Percentiles rank a stretch among this genome's conserved stretches.
These are phyloP conservation scores for Fusarium duplospermum DNA, from an alignment of 2,329 filamentous ascomycete genomes.

Conservation along the genomic window DNA sequence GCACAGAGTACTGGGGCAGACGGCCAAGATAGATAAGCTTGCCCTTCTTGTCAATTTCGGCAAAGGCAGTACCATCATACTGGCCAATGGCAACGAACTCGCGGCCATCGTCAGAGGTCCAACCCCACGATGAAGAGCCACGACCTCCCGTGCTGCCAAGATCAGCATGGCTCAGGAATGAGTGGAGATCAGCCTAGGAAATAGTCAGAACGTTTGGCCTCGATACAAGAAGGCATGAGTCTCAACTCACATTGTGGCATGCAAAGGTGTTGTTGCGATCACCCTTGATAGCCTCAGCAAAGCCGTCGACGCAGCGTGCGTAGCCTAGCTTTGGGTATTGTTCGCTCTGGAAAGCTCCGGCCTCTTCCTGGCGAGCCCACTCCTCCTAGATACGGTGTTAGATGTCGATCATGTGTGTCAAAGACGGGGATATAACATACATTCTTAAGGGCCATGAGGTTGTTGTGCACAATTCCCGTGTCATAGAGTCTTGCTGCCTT, in stretches of 20 bases:
- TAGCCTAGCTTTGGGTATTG: slow-evolving; percentile 53
- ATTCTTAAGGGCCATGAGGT: slow-evolving; percentile 32
- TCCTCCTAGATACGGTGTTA: slow-evolving; percentile 37
- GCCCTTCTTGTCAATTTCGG: slow-evolving; percentile 58
- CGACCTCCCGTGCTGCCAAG: slow-evolving; percentile 58
- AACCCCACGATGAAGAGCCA: slow-evolving; percentile 58
- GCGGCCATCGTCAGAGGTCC: slow-evolving; percentile 59
- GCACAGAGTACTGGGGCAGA: slow-evolving; percentile 55
- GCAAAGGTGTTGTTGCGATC: slow-evolving; percentile 60
- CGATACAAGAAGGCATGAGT: fast-evolving
- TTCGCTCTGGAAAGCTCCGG: slow-evolving; percentile 50
- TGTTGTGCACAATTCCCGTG: slow-evolving; percentile 34
- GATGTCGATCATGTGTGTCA: fast-evolving
- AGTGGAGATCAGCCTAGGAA: slow-evolving; percentile 59
- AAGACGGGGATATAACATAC: not conserved
- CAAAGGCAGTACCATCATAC: slow-evolving; percentile 62
- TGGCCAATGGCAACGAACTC: slow-evolving; percentile 63
- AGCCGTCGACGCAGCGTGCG: slow-evolving; percentile 55
- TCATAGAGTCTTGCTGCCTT: slow-evolving; percentile 31
- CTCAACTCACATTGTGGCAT: slow-evolving; percentile 56
- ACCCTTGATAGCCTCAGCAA: slow-evolving; percentile 57
- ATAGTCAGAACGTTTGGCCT: not conserved
- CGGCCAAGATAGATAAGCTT: slow-evolving; percentile 60
- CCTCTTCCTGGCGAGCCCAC: slow-evolving; percentile 49
- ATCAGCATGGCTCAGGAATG: slow-evolving; percentile 65